Conservation (phyloP, 805 yeast genomes). For the Candida xiaguanensis region DNA sequence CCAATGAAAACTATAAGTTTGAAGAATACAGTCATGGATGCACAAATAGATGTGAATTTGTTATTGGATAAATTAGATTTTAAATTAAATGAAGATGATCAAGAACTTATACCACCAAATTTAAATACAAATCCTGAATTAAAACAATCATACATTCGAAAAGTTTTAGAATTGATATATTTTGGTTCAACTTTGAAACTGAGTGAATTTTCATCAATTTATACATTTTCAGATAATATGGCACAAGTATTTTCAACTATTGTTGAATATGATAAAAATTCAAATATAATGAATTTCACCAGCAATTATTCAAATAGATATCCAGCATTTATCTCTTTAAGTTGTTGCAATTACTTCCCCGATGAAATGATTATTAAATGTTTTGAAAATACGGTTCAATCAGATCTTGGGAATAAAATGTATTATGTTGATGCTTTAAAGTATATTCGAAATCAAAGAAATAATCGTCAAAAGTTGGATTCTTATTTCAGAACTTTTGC, state of each 20-base stretch:
- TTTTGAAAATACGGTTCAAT: constrained; percentile 32
- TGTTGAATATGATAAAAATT: constrained; percentile 36
- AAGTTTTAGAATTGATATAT: constrained; percentile 50
- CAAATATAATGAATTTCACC: constrained; percentile 21
- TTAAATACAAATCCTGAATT: constrained; percentile 22
- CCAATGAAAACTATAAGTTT: constrained; percentile 55
- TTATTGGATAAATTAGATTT: constrained; percentile 49
- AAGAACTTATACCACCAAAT: constrained; percentile 49
- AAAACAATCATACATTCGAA: constrained; percentile 52
- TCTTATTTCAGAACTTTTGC: constrained; percentile 26
- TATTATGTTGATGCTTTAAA: constrained; percentile 37
- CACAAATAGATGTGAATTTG: constrained; percentile 54
- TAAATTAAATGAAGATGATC: constrained; percentile 19
- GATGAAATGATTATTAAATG: constrained; percentile 40
- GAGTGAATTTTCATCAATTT: constrained; percentile 19
- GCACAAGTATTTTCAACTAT: constrained; percentile 30
- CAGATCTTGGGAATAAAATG: constrained; percentile 29
- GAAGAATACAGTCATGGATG: constrained; percentile 47
- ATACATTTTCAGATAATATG: constrained; percentile 32
- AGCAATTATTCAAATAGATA: constrained; percentile 15
- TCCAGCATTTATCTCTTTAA: constrained; percentile 27
- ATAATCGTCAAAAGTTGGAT: constrained; percentile 17
- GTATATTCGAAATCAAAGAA: constrained; percentile 17
- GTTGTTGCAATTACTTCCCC: constrained; percentile 27
- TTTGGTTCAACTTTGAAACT: constrained; percentile 13